Evolutionary conservation across 441 rosid species (phyloP), one percentile per base, ranked within the genome.

Genomic region (Populus tomentosa): DNA sequence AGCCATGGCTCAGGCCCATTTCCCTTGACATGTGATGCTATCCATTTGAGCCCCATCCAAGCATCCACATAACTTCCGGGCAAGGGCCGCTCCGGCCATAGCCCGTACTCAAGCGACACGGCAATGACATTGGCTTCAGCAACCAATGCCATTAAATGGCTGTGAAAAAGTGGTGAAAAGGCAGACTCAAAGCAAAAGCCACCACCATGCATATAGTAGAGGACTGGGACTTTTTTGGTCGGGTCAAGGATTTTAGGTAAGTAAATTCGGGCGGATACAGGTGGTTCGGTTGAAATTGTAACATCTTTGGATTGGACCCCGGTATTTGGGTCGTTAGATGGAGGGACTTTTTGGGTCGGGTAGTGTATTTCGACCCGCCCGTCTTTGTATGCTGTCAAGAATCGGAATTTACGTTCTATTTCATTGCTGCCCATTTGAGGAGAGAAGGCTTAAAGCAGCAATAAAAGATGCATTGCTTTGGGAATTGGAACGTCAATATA

Each of bases 271-370:
- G 83, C 88, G 30, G 89, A 85, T 9, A 86, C 69, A 11, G 76
- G 71, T 4, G 85, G 80, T 66, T 86, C 80, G 2, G 73, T 21
- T 10, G 88, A 86, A 81, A 83, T 75, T 59, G 72, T 56, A 33
- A 83, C 82, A 68, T 90, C 94, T 72, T 87, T 90, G 72, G 92
- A 88, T 10, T 71, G 81, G 75, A 86, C 86, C 0, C 85, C 86
- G 70, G 84, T 74, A 35, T 24, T 16, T 56, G 87, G 81, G 59
- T 87, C 88, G 1, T 79, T 70, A 16, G 77, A 78, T 1, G 90
- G 89, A 0, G 86, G 86, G 69, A 86, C 16, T 7, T 71, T 84
- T 18, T 79, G 76, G 20, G 8, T 28, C 24, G 30, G 82, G 84
- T 63, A 1, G 72, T 70, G 50, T 38, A 84, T 30, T 64, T 88